Conservation (phyloP, 225 moss, liverwort and hornwort genomes). For the Antitrichia curtipendula region DNA sequence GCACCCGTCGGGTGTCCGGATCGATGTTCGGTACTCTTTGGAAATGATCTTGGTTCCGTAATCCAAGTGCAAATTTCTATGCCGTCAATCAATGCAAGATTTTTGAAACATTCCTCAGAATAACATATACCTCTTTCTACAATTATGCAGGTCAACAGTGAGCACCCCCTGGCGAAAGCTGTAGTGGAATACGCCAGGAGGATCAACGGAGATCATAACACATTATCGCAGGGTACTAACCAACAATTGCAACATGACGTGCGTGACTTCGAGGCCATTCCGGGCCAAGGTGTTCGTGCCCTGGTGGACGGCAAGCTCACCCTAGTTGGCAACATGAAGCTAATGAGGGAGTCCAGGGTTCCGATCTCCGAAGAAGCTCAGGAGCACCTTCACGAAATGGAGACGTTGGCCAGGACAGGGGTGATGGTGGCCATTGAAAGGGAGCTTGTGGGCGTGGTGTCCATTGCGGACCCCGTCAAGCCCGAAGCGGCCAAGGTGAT, state of each 20-base stretch:
- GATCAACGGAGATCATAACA: constrained; percentile 4
- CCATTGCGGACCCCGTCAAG: constrained; percentile 87
- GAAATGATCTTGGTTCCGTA: not conserved
- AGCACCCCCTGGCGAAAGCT: constrained; percentile 93
- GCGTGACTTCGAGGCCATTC: constrained; percentile 49
- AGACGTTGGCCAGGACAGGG: constrained; percentile 60
- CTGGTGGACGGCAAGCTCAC: constrained; percentile 38
- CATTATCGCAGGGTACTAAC: not conserved
- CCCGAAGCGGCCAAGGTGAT: constrained; percentile 79
- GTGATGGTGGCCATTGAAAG: constrained; percentile 65
- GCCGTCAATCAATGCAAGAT: not conserved
- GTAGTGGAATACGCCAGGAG: constrained; percentile 56
- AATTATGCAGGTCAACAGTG: constrained; percentile 57
- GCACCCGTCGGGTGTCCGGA: not conserved
- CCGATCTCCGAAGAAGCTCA: constrained; percentile 35
- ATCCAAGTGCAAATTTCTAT: not conserved
- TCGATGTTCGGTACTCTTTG: not conserved
- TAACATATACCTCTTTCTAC: not conserved
- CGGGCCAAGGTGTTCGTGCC: constrained; percentile 91
- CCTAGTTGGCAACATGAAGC: constrained; percentile 57
- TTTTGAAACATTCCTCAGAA: not conserved
- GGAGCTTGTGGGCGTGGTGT: constrained; percentile 63
- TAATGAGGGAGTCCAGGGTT: constrained; percentile 53
- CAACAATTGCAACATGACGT: constrained; percentile 11
- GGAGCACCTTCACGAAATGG: constrained; percentile 55